Base-by-base conservation (phyloP, 257 asterid species). In the Forsythia viridissima region DNA sequence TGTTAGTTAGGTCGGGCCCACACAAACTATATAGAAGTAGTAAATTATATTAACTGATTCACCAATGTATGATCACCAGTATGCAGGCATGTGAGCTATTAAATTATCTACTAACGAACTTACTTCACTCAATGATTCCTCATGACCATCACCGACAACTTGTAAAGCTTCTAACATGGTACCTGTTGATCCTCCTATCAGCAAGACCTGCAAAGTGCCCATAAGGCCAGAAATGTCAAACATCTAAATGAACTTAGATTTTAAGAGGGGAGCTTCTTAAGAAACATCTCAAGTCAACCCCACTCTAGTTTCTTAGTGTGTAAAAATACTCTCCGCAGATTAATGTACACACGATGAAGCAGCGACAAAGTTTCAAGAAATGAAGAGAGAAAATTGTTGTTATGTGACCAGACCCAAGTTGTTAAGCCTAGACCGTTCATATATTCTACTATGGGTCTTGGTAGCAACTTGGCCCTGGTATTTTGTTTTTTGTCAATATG, bases 141-240 rank as follows among this genome's bases (percentile, higher is more conserved):
- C 94, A 81, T 86, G 89, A 72, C 84, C 89, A 74, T 93, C 99
- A 71, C 99, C 99, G 34, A 93, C 96, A 81, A 96, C 99, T 83
- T 96, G 80, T 81, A 96, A 88, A 76, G 93, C 90, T 89, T 92
- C 99, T 84, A 96, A 89, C 99, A 96, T 96, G 85, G 98, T 96
- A 77, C 99, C 99, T 66, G 99, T 96, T 79, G 98, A 93, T 81
- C 98, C 99, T 79, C 99, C 99, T 73, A 96, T 96, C 86, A 93
- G 86, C 92, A 96, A 88, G 75, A 96, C 99, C 98, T 96, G 87
- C 41, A 86, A 80, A 72, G 77, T 74, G 39, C 80, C 70, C 81
- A 73, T 63, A 46, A 34, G 34, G 41, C 74, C 63, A 72, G 36
- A 52, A 42, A 65, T 44, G 73, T 65, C 55, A 48, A 69, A 36